A percentile compares a stretch with the other conserved stretches of the same genome.
phyloP scores from a whole-genome alignment of 2,329 filamentous ascomycete genomes.

The Coniella lustricola region DNA sequence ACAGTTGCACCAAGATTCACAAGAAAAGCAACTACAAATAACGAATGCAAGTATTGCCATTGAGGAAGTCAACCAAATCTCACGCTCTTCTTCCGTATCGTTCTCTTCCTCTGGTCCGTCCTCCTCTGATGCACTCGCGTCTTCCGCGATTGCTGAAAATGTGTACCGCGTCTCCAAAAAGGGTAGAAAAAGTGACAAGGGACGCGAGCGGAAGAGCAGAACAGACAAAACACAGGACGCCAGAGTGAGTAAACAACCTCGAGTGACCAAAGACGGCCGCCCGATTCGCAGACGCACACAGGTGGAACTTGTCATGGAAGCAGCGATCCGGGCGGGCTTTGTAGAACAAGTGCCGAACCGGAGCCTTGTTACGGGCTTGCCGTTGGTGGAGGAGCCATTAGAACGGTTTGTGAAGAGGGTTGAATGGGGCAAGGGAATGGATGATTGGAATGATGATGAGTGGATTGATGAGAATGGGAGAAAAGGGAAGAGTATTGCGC shows the following conservation, averaged over 20 bases:
- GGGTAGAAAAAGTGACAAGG: too few species aligned
- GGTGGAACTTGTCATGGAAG: conserved; percentile 2
- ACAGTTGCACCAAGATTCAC: too few species aligned
- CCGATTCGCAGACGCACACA: conserved; percentile 1
- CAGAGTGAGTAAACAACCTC: neutral
- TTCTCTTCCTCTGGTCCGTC: too few species aligned
- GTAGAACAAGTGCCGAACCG: conserved; percentile 5
- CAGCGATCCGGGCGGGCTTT: conserved; percentile 3
- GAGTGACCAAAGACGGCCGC: neutral
- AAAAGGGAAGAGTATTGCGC: neutral
- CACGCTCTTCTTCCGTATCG: too few species aligned
- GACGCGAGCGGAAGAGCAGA: too few species aligned
- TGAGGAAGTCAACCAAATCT: too few species aligned
- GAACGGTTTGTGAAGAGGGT: neutral
- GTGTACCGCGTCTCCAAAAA: too few species aligned
- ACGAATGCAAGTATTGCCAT: too few species aligned
- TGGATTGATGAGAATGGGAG: neutral
- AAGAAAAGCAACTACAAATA: too few species aligned
- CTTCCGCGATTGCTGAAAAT: too few species aligned
- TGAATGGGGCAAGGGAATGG: neutral
- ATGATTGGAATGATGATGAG: neutral
- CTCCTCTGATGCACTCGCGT: too few species aligned
- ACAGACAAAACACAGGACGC: neutral
- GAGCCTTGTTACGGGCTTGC: neutral
- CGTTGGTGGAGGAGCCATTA: neutral